Conservation (phyloP, 768 basidiomycete genomes). For the Podaxis mareebaensis region DNA sequence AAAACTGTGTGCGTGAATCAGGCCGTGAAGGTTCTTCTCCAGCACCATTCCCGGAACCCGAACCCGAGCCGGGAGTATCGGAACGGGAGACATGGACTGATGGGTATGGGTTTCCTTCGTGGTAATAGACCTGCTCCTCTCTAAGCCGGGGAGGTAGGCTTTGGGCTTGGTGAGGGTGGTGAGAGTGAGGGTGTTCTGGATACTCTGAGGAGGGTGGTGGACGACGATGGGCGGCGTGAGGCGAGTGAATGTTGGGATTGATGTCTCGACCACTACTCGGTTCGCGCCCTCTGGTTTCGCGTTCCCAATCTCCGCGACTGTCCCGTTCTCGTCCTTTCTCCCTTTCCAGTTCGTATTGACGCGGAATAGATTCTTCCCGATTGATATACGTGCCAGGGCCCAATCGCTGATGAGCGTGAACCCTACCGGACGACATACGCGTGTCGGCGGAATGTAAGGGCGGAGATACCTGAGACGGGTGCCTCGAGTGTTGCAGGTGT, state of each 20-base stretch:
- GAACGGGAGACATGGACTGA: slow-evolving; percentile 51
- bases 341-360: slow-evolving; percentile 42
- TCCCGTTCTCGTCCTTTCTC: slow-evolving; percentile 37
- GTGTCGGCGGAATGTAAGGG: slow-evolving; percentile 5
- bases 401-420: slow-evolving; percentile 68
- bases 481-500: slow-evolving; percentile 17
- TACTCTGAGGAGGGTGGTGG: slow-evolving; percentile 27
- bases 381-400: slow-evolving; percentile 62
- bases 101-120: slow-evolving; percentile 28
- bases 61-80: slow-evolving; percentile 59
- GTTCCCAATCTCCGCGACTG: slow-evolving; percentile 30
- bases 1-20: slow-evolving; percentile 51
- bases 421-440: slow-evolving; percentile 37
- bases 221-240: slow-evolving; percentile 39
- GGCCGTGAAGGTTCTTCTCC: slow-evolving; percentile 51
- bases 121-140: slow-evolving; percentile 41
- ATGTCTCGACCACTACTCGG: slow-evolving; percentile 21
- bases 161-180: slow-evolving; percentile 1
- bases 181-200: slow-evolving; percentile 28
- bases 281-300: slow-evolving; percentile 25
- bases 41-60: slow-evolving; percentile 43
- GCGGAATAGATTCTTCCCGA: slow-evolving; percentile 53
- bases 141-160: slow-evolving; percentile 25
- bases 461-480: slow-evolving; percentile 31
- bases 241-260: slow-evolving; percentile 36